Conservation (phyloP, 2,329 filamentous ascomycete species). For the Talaromyces sp. region DNA sequence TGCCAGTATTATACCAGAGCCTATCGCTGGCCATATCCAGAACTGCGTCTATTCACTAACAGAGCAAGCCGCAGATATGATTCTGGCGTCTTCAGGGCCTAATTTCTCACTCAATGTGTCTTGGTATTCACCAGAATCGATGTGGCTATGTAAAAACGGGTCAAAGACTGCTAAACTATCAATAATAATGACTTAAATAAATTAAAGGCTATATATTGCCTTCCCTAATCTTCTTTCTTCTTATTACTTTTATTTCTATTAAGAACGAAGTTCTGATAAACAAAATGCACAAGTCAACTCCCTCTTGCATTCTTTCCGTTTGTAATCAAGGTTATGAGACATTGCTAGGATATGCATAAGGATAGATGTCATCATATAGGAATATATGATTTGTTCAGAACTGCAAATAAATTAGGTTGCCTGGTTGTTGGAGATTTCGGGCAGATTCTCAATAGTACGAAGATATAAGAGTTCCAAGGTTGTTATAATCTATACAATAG, state of each 20-base stretch:
- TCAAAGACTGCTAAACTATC: background rate
- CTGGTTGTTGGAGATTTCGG: no score
- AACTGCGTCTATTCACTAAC: conserved; percentile 6
- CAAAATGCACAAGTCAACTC: no score
- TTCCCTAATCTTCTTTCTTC: background rate
- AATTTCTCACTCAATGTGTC: background rate
- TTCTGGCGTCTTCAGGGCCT: background rate
- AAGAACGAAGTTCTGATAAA: no score
- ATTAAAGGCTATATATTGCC: background rate
- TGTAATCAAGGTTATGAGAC: no score
- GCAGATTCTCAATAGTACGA: no score
- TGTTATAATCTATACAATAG: no score
- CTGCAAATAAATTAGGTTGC: no score
- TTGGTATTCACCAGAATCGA: background rate
- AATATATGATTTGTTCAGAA: no score
- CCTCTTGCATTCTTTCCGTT: no score
- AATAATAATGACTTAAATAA: background rate
- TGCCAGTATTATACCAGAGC: conserved; percentile 11
- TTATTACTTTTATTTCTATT: background rate
- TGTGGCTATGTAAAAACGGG: background rate
- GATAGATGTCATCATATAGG: no score
- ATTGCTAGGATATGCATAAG: no score
- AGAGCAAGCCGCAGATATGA: conserved; percentile 13
- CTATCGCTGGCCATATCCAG: conserved; percentile 5
- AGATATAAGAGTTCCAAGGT: no score